Conservation (phyloP, 75 land plant species). For the Azolla pinnata region DNA sequence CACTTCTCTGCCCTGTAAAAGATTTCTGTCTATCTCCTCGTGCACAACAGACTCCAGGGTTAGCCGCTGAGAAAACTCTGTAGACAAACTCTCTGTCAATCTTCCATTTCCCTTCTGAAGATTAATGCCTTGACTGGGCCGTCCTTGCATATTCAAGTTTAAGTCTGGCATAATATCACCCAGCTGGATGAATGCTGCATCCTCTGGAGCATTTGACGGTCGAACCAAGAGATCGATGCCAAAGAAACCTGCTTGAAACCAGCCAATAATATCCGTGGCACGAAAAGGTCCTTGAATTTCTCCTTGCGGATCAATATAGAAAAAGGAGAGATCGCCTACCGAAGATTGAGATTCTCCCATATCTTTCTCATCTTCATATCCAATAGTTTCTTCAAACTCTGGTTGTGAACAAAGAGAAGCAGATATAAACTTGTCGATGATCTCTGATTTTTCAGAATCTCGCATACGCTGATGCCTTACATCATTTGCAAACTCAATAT, state of each 20-base stretch:
- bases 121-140: too few species aligned
- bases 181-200: constrained; percentile 52
- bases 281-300: constrained; percentile 85
- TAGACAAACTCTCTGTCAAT: too few species aligned
- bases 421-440: neutral
- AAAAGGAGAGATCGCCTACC: constrained; percentile 64
- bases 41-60: too few species aligned
- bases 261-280: constrained; percentile 76
- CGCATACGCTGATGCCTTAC: too few species aligned
- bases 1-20: too few species aligned
- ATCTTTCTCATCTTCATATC: neutral
- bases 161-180: constrained; percentile 85
- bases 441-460: neutral
- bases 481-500: too few species aligned
- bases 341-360: constrained; percentile 7
- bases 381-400: neutral
- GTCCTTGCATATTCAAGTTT: constrained; percentile 21
- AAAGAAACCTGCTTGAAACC: constrained; percentile 96
- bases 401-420: too few species aligned
- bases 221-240: constrained; percentile 82
- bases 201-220: constrained; percentile 69
- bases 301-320: constrained; percentile 90
- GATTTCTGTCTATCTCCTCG: too few species aligned
- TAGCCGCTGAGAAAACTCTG: too few species aligned
- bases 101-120: too few species aligned